phyloP scores from a whole-genome alignment of 495 filamentous ascomycete genomes.

The Penicillium paxilli region DNA sequence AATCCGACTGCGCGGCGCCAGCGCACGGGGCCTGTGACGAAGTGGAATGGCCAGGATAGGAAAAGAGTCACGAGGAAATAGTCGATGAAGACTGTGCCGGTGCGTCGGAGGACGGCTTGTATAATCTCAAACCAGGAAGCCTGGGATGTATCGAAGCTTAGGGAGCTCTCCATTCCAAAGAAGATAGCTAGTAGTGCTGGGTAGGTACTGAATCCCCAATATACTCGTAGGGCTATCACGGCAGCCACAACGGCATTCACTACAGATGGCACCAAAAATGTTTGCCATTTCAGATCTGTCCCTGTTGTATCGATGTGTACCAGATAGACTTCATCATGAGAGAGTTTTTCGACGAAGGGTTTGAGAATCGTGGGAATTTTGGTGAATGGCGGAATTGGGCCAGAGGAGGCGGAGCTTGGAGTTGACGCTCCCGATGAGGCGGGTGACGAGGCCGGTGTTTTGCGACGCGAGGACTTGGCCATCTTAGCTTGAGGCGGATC shows the following conservation, averaged over 20 bases:
- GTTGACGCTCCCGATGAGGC: constrained; percentile 37
- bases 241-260: constrained; percentile 64
- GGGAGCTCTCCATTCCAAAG: constrained; percentile 60
- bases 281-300: constrained; percentile 65
- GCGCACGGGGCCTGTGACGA: constrained; percentile 60
- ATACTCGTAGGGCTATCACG: constrained; percentile 62
- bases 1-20: constrained; percentile 77
- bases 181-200: constrained; percentile 56
- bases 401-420: constrained; percentile 35
- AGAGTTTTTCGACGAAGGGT: constrained; percentile 62
- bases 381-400: constrained; percentile 62
- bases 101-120: constrained; percentile 51
- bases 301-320: constrained; percentile 71
- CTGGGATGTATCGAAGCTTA: constrained; percentile 54
- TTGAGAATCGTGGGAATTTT: constrained; percentile 55
- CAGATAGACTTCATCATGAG: constrained; percentile 69
- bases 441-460: constrained; percentile 29
- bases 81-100: constrained; percentile 64
- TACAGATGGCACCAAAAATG: constrained; percentile 70
- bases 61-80: constrained; percentile 68
- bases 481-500: no score
- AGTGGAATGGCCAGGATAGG: constrained; percentile 73
- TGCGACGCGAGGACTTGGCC: constrained; percentile 42
- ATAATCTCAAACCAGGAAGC: constrained; percentile 51
- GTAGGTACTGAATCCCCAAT: constrained; percentile 64